Base-by-base conservation (phyloP, 352 stramenopile species). In the Phytopythium mirpurense region DNA sequence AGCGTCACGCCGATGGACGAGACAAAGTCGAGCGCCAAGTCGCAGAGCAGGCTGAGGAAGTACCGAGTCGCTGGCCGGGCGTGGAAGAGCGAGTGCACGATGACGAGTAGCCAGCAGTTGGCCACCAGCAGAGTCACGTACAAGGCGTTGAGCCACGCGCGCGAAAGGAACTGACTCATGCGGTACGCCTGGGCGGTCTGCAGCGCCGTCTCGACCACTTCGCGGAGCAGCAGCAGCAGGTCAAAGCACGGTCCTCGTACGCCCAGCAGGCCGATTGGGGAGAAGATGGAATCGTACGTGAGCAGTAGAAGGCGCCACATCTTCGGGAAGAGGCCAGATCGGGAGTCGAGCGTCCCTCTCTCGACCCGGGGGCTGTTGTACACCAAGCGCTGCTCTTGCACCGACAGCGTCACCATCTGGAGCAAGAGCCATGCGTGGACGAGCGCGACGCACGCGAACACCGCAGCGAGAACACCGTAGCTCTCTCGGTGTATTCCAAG, bases 141-240 rank as follows among this genome's bases (percentile, higher is more conserved):
- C 18, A 74, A 60, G 3, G 58, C 54, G 36, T 78, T 71, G 15
- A 78, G 51, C 29, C 62, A 44, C 2, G 52, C 51, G 7, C 56
- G 41, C 18, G 63, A 51, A 6, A 71, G 56, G 24, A 63, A 40
- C 8, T 40, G 26, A 45, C 63, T 71, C 63, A 71, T 71, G 0
- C 53, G 52, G 40, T 68, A 68, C 2, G 60, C 60, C 49, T 71
- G 63, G 0, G 60, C n/a, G 12, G 63, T 67, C 21, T 70, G 63
- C n/a, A 70, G 49, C 1, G 48, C 38, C 0, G 63, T 67, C 43
- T 70, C 63, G 2, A 70, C n/a, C 7, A 65, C 40, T 34, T 70
- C 63, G 2, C 63, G 54, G 16, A 16, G 40, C 16, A 65, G 26
- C 8, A 67, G 52, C 21, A 50, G 21, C 6, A 43, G 9, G 4